A percentile compares a stretch with the other conserved stretches of the same genome.
These are phyloP conservation scores for Penicillium freii DNA, from an alignment of 2,329 filamentous ascomycete genomes.

Conservation along the genomic window DNA sequence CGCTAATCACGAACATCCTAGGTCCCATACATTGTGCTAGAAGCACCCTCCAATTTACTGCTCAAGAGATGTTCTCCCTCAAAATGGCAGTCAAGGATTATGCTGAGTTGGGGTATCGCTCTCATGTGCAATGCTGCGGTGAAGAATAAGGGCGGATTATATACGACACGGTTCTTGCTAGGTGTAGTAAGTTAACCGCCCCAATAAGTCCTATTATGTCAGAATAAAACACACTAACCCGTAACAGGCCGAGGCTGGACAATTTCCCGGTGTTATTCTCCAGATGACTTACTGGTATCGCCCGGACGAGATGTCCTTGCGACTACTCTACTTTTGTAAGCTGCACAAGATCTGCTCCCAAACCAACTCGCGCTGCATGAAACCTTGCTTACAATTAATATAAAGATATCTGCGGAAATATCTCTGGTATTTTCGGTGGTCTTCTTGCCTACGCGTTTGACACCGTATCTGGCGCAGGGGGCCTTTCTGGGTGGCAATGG, in stretches of 20 bases:
- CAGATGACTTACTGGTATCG: constrained; percentile 51
- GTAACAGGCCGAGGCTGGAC: constrained; percentile 38
- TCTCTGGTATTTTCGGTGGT: constrained; percentile 44
- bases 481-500: constrained; percentile 34
- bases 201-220: background rate
- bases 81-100: constrained; percentile 33
- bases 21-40: constrained; percentile 27
- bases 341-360: constrained; percentile 1
- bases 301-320: constrained; percentile 45
- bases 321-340: constrained; percentile 49
- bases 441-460: constrained; percentile 48
- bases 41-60: constrained; percentile 31
- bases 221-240: background rate
- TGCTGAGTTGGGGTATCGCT: constrained; percentile 28
- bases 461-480: constrained; percentile 35
- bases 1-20: constrained; percentile 2
- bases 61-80: constrained; percentile 32
- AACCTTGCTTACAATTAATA: background rate
- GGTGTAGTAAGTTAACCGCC: constrained; percentile 32
- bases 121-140: constrained; percentile 43
- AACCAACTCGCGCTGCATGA: constrained; percentile 16
- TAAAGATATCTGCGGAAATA: constrained; percentile 43
- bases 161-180: constrained; percentile 42
- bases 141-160: constrained; percentile 40
- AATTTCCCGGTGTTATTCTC: constrained; percentile 44